phyloP scores from a whole-genome alignment of 768 basidiomycete genomes.

The Gloeophyllum trabeum region DNA sequence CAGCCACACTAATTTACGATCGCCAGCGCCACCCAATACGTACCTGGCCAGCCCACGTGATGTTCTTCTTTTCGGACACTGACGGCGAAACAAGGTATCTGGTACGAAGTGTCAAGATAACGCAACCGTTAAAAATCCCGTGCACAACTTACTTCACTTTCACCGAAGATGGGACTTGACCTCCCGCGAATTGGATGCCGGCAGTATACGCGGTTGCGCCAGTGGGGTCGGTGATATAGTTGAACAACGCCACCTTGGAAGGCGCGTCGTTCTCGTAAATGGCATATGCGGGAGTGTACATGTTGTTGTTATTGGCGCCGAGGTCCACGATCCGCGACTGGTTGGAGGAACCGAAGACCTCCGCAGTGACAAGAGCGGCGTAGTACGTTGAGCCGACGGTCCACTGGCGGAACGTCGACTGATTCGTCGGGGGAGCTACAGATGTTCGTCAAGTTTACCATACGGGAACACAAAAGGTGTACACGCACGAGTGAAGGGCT shows the following conservation, averaged over 20 bases:
- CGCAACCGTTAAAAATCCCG: neutral
- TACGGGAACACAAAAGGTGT: neutral
- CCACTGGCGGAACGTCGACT: constrained; percentile 53
- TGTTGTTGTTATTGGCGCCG: constrained; percentile 33
- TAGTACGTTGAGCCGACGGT: constrained; percentile 69
- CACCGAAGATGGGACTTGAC: constrained; percentile 29
- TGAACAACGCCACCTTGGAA: constrained; percentile 56
- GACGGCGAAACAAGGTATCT: constrained; percentile 48
- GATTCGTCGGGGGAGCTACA: constrained; percentile 39
- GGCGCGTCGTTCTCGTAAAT: constrained; percentile 64
- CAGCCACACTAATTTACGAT: no score
- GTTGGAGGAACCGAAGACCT: constrained; percentile 58
- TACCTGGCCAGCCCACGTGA: constrained; percentile 74
- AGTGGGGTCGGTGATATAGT: constrained; percentile 52
- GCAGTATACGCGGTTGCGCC: constrained; percentile 44
- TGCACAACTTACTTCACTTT: neutral
- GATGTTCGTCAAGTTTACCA: neutral
- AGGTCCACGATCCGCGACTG: constrained; percentile 60
- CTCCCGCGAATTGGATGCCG: constrained; percentile 35
- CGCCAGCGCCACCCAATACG: no score
- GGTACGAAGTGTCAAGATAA: no score
- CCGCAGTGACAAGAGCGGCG: constrained; percentile 57
- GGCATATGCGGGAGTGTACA: constrained; percentile 52
- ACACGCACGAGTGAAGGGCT: constrained; percentile 27
- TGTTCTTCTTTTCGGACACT: constrained; percentile 46